These are phyloP conservation scores for Metschnikowia chrysomelidarum DNA, from an alignment of 805 yeast species.

Conservation along the genomic window DNA sequence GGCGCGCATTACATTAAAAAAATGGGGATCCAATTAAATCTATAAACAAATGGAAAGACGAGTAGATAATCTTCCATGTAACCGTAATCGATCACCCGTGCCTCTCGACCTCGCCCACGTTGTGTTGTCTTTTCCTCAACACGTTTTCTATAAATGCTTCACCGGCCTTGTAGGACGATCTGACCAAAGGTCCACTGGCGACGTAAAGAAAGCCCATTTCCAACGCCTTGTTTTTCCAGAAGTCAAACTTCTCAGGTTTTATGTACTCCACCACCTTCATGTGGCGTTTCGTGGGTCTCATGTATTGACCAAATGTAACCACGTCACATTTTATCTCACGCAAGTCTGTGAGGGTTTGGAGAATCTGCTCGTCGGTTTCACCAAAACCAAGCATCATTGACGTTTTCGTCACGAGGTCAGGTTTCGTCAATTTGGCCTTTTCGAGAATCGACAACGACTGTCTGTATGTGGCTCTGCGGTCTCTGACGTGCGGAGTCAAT, in stretches of 20 bases:
- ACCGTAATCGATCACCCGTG: not conserved
- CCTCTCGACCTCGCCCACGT: slow-evolving; percentile 37
- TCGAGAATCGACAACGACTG: slow-evolving; percentile 78
- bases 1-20: too few species aligned
- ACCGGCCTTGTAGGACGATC: slow-evolving; percentile 97
- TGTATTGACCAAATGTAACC: slow-evolving; percentile 97
- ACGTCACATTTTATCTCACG: slow-evolving; percentile 82
- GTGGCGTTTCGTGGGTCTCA: slow-evolving; percentile 98
- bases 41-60: too few species aligned
- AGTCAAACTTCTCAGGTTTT: slow-evolving; percentile 89
- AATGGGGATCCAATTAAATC: too few species aligned
- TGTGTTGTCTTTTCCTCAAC: slow-evolving; percentile 66
- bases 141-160: slow-evolving; percentile 96
- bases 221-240: slow-evolving; percentile 85
- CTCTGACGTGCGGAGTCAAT: slow-evolving; percentile 91
- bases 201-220: slow-evolving; percentile 93
- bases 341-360: slow-evolving; percentile 72
- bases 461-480: slow-evolving; percentile 92
- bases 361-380: slow-evolving; percentile 87
- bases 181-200: slow-evolving; percentile 95
- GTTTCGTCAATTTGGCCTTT: slow-evolving; percentile 76
- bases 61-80: too few species aligned
- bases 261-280: slow-evolving; percentile 97
- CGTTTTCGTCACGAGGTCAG: slow-evolving; percentile 82
- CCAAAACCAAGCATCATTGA: slow-evolving; percentile 97